phyloP scores from a whole-genome alignment of 768 basidiomycete genomes.

The Fistulinella prunicolor region DNA sequence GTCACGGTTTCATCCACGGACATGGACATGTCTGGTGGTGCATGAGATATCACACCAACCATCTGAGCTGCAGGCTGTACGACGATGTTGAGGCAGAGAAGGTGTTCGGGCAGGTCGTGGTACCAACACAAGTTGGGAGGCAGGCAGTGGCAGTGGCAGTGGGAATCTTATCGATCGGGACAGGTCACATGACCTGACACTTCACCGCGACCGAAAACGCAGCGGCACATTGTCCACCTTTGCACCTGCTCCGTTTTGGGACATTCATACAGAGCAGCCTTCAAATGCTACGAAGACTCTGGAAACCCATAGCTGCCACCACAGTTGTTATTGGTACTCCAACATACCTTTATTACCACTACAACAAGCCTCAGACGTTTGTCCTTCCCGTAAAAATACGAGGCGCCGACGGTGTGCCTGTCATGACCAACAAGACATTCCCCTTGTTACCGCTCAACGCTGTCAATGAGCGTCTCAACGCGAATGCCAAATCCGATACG shows the following conservation, averaged over 20 bases:
- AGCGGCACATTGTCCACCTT: too few species aligned
- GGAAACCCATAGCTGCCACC: conserved; percentile 63
- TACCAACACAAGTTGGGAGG: conserved; percentile 20
- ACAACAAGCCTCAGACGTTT: conserved; percentile 50
- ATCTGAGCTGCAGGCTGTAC: conserved; percentile 19
- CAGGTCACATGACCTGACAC: conserved; percentile 19
- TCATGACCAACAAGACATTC: conserved; percentile 51
- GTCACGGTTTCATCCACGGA: too few species aligned
- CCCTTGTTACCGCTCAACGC: conserved; percentile 53
- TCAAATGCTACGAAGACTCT: conserved; percentile 54
- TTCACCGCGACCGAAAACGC: too few species aligned
- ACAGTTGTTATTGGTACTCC: conserved; percentile 55
- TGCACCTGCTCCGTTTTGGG: too few species aligned
- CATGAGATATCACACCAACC: conserved; percentile 15
- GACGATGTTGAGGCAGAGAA: too few species aligned
- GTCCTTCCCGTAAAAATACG: conserved; percentile 53
- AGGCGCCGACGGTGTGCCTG: conserved; percentile 56
- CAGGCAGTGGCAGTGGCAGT: conserved; percentile 11
- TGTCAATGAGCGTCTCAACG: conserved; percentile 56
- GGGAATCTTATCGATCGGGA: conserved; percentile 27
- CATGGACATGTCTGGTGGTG: too few species aligned
- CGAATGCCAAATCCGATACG: conserved; percentile 47
- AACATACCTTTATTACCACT: conserved; percentile 56
- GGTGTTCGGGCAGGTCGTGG: too few species aligned
- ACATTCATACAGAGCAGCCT: too few species aligned